phyloP scores from a whole-genome alignment of 805 yeast species.

The Peterozyma xylosa region DNA sequence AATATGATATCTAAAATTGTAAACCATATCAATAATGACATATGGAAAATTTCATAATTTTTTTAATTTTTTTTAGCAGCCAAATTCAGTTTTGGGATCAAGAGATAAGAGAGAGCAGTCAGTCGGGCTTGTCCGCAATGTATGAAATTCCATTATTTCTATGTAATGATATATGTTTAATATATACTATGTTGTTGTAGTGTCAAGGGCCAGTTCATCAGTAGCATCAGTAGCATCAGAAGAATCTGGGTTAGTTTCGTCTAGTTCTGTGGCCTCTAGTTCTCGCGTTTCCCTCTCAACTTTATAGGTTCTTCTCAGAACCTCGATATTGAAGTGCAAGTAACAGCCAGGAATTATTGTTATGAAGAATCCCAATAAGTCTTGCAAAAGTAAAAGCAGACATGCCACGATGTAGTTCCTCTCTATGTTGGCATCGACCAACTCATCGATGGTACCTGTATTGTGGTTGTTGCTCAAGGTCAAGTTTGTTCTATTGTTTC shows the following conservation, averaged over 20 bases:
- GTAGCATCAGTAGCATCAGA: neutral
- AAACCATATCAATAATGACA: too few relatives aligned
- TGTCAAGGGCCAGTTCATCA: too few relatives aligned
- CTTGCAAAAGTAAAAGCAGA: conserved; percentile 1
- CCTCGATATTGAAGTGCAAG: conserved; percentile 4
- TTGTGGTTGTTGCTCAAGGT: neutral
- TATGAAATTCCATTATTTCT: too few relatives aligned
- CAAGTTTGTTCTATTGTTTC: conserved; percentile 6
- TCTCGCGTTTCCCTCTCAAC: conserved; percentile 4
- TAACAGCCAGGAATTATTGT: conserved; percentile 6
- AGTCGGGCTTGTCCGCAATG: too few relatives aligned
- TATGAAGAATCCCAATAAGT: conserved; percentile 2
- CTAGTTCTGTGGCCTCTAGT: neutral
- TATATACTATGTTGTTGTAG: too few relatives aligned
- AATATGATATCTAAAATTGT: too few relatives aligned
- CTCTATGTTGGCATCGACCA: neutral
- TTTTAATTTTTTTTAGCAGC: too few relatives aligned
- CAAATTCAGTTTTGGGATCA: too few relatives aligned
- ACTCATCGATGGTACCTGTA: neutral
- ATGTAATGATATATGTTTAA: too few relatives aligned
- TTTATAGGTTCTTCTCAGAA: conserved; percentile 3
- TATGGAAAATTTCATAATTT: too few relatives aligned
- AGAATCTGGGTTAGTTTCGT: neutral
- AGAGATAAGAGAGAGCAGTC: too few relatives aligned
- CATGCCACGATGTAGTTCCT: neutral